Evolutionary conservation across 2,329 filamentous ascomycete genomes (phyloP).

Genomic region (Thelonectria rubi): DNA sequence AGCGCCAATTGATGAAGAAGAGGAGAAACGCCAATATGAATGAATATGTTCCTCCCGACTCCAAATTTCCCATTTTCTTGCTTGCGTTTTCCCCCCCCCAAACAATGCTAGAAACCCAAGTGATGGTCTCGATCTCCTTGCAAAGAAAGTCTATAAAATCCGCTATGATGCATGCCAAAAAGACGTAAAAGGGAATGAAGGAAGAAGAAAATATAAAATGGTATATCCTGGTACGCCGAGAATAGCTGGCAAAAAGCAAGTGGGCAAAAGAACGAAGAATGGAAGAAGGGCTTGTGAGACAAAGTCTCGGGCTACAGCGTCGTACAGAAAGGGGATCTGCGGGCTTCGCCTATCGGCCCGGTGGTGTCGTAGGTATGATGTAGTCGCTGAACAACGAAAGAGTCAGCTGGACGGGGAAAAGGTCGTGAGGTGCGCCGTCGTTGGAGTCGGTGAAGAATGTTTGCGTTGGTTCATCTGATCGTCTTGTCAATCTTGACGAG

Average conservation of each 20-base stretch:
- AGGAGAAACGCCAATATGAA: background rate
- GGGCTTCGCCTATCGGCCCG: background rate
- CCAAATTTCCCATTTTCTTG: background rate
- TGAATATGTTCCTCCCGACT: background rate
- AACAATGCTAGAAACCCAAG: background rate
- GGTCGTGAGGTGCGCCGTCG: background rate
- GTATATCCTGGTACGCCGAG: conserved; percentile 14
- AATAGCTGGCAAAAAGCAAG: background rate
- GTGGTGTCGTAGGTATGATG: background rate
- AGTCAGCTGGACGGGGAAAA: background rate
- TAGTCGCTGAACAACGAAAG: background rate
- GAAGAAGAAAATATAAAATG: background rate
- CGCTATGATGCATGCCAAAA: background rate
- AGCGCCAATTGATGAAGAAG: background rate
- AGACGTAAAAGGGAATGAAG: background rate
- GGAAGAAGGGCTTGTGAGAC: background rate
- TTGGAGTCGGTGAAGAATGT: background rate
- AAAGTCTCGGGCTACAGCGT: background rate
- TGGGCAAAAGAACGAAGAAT: too few relatives aligned
- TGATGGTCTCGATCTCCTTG: background rate
- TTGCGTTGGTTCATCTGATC: conserved; percentile 43
- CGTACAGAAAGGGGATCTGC: background rate
- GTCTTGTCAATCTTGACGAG: conserved; percentile 63
- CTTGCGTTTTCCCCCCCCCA: background rate
- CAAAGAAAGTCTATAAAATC: conserved; percentile 17